These are phyloP conservation scores for Adansonia rubrostipa DNA, from an alignment of 441 rosid genomes.

Conservation along the genomic window DNA sequence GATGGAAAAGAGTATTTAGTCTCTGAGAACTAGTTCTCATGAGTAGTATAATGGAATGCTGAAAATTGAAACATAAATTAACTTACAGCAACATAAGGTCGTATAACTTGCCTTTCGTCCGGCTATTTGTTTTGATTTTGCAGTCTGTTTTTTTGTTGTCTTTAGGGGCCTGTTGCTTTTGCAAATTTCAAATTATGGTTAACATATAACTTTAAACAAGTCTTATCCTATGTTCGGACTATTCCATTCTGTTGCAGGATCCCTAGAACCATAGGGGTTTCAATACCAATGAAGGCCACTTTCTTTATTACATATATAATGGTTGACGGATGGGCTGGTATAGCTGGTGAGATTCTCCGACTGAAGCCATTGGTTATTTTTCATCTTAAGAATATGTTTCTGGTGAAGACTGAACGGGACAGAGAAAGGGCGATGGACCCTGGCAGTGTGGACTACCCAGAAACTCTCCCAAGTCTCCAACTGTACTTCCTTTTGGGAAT, in stretches of 20 bases:
- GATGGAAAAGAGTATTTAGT: neutral
- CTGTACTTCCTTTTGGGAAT: slow-evolving; percentile 91
- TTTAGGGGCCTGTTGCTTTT: neutral
- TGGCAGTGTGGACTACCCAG: slow-evolving; percentile 78
- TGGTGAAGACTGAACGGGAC: slow-evolving; percentile 87
- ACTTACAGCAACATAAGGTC: neutral
- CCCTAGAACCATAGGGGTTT: slow-evolving; percentile 92
- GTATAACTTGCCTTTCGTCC: neutral
- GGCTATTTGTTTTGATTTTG: neutral
- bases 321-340: slow-evolving; percentile 99
- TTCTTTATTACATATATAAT: slow-evolving; percentile 90
- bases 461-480: slow-evolving; percentile 87
- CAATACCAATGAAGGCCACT: slow-evolving; percentile 96
- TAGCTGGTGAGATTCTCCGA: slow-evolving; percentile 87
- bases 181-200: neutral
- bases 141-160: neutral
- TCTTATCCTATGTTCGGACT: neutral
- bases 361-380: slow-evolving; percentile 77
- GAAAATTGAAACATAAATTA: neutral
- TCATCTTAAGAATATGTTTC: slow-evolving; percentile 87
- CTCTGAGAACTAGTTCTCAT: neutral
- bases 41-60: neutral
- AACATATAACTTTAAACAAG: neutral
- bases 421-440: slow-evolving; percentile 86
- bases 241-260: slow-evolving; percentile 53